A percentile compares a stretch with the other conserved stretches of the same genome.
Evolutionary conservation across 2,329 filamentous ascomycete genomes (phyloP).

Genomic region (Fusarium decemcellulare): DNA sequence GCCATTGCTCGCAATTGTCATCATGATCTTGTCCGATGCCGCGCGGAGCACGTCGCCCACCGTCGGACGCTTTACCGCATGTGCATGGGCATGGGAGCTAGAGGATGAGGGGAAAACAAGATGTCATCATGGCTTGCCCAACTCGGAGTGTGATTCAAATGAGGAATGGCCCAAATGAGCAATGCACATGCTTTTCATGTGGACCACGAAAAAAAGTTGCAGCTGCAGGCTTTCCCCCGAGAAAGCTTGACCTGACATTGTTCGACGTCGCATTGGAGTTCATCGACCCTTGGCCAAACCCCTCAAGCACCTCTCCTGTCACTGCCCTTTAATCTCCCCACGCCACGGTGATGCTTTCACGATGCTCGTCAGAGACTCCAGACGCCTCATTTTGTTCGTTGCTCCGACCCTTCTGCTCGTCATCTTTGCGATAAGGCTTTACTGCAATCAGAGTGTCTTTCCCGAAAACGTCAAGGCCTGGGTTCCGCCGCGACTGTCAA

Average conservation of each 20-base stretch:
- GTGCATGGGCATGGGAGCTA: background rate
- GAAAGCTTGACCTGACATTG: background rate
- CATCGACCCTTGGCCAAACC: slow-evolving; percentile 3
- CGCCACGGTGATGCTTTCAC: slow-evolving; percentile 7
- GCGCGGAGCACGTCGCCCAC: background rate
- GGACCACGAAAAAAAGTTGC: no score
- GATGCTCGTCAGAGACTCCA: slow-evolving; percentile 53
- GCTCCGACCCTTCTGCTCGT: slow-evolving; percentile 49
- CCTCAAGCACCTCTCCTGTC: slow-evolving; percentile 5
- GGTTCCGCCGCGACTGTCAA: slow-evolving; percentile 19
- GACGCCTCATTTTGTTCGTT: slow-evolving; percentile 49
- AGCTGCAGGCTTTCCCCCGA: background rate
- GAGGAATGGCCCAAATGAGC: slow-evolving; percentile 16
- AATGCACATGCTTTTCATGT: background rate
- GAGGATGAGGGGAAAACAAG: background rate
- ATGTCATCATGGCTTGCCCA: background rate
- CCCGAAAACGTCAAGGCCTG: slow-evolving; percentile 12
- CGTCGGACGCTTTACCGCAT: background rate
- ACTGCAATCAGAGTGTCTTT: slow-evolving; percentile 19
- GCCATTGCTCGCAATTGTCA: background rate
- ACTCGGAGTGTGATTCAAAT: slow-evolving; percentile 22
- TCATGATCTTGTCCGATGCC: background rate
- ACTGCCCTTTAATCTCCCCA: slow-evolving; percentile 1
- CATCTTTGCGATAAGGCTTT: slow-evolving; percentile 45
- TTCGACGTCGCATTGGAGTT: background rate